These are phyloP conservation scores for Colletotrichum trifolii DNA, from an alignment of 2,329 filamentous ascomycete species.

Conservation along the genomic window DNA sequence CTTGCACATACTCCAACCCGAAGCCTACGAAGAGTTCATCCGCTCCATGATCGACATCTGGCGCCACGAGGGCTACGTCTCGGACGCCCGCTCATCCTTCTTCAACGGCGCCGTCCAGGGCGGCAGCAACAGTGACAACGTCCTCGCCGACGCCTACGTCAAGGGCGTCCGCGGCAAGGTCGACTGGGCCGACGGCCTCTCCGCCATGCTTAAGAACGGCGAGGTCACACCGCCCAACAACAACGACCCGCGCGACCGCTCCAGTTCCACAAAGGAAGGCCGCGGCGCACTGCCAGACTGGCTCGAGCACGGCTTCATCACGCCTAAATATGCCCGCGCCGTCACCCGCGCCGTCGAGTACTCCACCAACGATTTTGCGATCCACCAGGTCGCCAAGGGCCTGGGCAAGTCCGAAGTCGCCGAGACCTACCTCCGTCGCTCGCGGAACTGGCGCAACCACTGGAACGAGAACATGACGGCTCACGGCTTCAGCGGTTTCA, in stretches of 20 bases:
- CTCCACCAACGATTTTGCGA: slow-evolving; percentile 74
- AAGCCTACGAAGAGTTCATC: slow-evolving; percentile 72
- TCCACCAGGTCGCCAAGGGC: slow-evolving; percentile 73
- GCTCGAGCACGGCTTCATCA: slow-evolving; percentile 73
- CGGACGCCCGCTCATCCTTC: slow-evolving; percentile 74
- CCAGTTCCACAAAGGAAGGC: slow-evolving; percentile 74
- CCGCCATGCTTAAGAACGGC: slow-evolving; percentile 74
- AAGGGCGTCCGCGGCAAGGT: slow-evolving; percentile 73
- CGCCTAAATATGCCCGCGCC: slow-evolving; percentile 68
- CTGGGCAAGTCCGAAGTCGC: slow-evolving; percentile 63
- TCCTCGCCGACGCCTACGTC: slow-evolving; percentile 77
- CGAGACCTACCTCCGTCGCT: slow-evolving; percentile 69
- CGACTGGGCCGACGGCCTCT: slow-evolving; percentile 72
- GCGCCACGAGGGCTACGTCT: slow-evolving; percentile 71
- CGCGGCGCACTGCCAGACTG: slow-evolving; percentile 77
- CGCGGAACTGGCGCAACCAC: slow-evolving; percentile 77
- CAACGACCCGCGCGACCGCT: slow-evolving; percentile 64
- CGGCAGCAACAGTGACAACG: slow-evolving; percentile 77
- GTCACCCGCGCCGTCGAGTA: slow-evolving; percentile 76
- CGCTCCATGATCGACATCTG: slow-evolving; percentile 76
- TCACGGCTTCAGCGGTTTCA: slow-evolving; percentile 72
- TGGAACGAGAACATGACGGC: slow-evolving; percentile 71
- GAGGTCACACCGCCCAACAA: slow-evolving; percentile 71
- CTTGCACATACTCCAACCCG: slow-evolving; percentile 73
- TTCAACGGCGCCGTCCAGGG: slow-evolving; percentile 77